A percentile compares a stretch with the other conserved stretches of the same genome.
phyloP scores from a whole-genome alignment of 139 green algal genomes.

The Bryopsis sp. region DNA sequence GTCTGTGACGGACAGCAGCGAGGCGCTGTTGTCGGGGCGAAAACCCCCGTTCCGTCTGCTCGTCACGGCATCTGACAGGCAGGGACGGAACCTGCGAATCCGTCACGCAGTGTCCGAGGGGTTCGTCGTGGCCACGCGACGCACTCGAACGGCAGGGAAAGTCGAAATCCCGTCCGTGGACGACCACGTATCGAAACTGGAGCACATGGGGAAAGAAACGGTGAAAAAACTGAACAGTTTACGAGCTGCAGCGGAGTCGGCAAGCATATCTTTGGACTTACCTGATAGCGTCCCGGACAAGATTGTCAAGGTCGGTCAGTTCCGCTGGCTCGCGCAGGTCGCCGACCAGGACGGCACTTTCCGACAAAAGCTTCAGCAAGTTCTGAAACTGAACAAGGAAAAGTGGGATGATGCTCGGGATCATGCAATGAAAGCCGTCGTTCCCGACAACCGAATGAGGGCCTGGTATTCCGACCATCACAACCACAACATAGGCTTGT shows the following conservation, averaged over 20 bases:
- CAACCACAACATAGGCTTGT: conserved; percentile 59
- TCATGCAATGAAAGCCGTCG: conserved; percentile 70
- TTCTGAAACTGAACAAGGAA: conserved; percentile 82
- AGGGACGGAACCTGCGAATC: conserved; percentile 8
- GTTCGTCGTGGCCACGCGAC: conserved; percentile 31
- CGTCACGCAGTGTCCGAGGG: conserved; percentile 23
- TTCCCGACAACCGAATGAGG: conserved; percentile 71
- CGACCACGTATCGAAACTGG: conserved; percentile 76
- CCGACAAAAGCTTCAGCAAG: conserved; percentile 69
- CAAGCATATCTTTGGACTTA: conserved; percentile 3
- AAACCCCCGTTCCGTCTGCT: conserved; percentile 84
- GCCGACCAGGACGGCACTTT: conserved; percentile 61
- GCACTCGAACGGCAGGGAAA: conserved; percentile 29
- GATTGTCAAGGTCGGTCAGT: conserved; percentile 55
- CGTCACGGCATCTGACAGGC: conserved; percentile 38
- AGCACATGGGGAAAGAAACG: conserved; percentile 89
- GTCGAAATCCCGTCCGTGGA: conserved; percentile 79
- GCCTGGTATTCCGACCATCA: conserved; percentile 61
- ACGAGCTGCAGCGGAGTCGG: conserved; percentile 36
- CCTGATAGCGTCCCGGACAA: not conserved
- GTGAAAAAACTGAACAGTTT: conserved; percentile 83
- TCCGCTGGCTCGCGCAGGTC: conserved; percentile 62
- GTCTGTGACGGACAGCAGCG: conserved; percentile 65
- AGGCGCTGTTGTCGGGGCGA: conserved; percentile 74
- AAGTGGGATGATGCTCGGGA: conserved; percentile 86